Percentiles rank a stretch among this genome's conserved stretches.
phyloP scores from a whole-genome alignment of 768 basidiomycete species.

The Lactarius evosmus region DNA sequence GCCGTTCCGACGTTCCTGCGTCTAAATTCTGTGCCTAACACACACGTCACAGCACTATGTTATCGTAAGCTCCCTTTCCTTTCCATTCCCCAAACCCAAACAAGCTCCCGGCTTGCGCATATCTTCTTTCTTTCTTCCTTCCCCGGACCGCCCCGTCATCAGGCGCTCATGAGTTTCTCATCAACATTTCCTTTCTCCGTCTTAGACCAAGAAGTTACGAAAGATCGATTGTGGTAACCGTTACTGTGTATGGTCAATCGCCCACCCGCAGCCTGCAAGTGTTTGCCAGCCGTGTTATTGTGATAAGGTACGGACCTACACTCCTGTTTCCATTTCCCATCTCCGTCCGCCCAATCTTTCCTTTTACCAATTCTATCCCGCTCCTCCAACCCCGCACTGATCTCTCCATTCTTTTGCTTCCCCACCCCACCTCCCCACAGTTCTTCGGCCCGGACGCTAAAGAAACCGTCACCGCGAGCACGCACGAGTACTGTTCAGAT shows the following conservation, averaged over 20 bases:
- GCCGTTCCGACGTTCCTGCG: conserved; percentile 22
- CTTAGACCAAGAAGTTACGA: conserved; percentile 47
- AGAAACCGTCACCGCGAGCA: conserved; percentile 54
- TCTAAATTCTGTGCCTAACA: conserved; percentile 30
- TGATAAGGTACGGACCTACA: conserved; percentile 38
- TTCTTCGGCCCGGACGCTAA: conserved; percentile 67
- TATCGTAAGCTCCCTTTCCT: conserved; percentile 45
- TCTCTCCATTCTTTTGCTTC: conserved; percentile 12
- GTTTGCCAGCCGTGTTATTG: conserved; percentile 43
- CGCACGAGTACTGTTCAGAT: conserved; percentile 40
- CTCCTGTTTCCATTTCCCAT: conserved; percentile 15
- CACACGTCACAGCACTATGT: conserved; percentile 56
- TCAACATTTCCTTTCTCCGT: conserved; percentile 14
- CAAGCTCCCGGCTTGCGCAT: conserved; percentile 16
- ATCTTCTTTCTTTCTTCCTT: neutral
- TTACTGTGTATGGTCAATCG: conserved; percentile 41
- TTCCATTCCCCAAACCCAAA: conserved; percentile 5
- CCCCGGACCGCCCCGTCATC: conserved; percentile 18
- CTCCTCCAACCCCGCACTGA: conserved; percentile 16
- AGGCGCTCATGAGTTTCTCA: conserved; percentile 10
- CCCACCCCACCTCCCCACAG: conserved; percentile 38
- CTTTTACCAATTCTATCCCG: neutral
- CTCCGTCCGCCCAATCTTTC: conserved; percentile 6
- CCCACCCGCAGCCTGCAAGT: conserved; percentile 37
- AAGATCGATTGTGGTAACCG: conserved; percentile 55